Evolutionary conservation across 2,329 filamentous ascomycete genomes (phyloP), one percentile per base, ranked within the genome.

Genomic region (Ustilaginoidea virens): DNA sequence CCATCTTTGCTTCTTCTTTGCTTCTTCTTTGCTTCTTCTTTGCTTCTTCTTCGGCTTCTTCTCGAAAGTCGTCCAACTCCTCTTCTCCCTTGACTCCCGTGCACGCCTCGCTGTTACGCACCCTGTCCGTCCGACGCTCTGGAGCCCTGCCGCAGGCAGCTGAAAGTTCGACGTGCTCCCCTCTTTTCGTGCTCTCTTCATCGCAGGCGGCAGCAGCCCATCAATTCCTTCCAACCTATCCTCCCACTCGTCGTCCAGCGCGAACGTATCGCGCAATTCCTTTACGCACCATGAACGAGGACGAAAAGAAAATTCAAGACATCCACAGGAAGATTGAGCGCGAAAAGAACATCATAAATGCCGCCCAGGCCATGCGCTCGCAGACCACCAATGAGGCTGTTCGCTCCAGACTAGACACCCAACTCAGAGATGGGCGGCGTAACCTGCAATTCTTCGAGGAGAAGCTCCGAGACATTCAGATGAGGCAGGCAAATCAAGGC

Each of bases 281-380:
- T 41, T 13, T 49, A 48, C 52, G 55, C 57, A 60, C 51, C 52
- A 75, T 74, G 66, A 69, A 66, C 51, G 69, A 74, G 49, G 68
- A 74, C 38, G 66, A 74, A 45, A 63, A 67, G 45, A 63, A 67
- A 42, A 64, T 74, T 57, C 74, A 74, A 58, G 80, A 83, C 55
- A 85, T 98, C 60, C 74, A 80, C 61, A 80, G 77, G 63, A 96
- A 98, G 78, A 96, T 98, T 57, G 83, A 94, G 66, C 77, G 87
- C 53, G 90, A 98, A 60, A 87, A 86, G 66, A 80, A 79, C 46
- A 75, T 96, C 49, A 90, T 98, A 65, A 80, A 80, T 55, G 87
- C 83, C 46, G 87, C 87, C 43, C 90, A 82, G 58, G 74, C 80
- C 45, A 93, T 98, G 86, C 80, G 85, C 58, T 79, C 86, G 58